Percentiles rank a stretch among this genome's conserved stretches.
phyloP scores from a whole-genome alignment of 2,329 filamentous ascomycete species.

The Botrytis fabae region DNA sequence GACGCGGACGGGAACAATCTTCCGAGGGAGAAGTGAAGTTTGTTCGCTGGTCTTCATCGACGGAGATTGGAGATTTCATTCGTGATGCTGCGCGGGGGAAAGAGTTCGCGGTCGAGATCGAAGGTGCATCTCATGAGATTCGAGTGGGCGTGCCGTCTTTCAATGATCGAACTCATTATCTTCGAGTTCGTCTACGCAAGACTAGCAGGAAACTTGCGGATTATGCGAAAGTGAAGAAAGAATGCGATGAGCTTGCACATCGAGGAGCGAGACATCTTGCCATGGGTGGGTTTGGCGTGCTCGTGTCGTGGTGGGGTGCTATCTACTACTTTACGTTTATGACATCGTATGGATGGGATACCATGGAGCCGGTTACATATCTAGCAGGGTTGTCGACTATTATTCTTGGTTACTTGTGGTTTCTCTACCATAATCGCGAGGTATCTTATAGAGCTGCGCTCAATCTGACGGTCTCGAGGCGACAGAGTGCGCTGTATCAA shows the following conservation, averaged over 20 bases:
- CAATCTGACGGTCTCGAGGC: slow-evolving; percentile 78
- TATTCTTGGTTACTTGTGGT: slow-evolving; percentile 91
- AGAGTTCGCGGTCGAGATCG: slow-evolving; percentile 82
- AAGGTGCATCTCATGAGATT: slow-evolving; percentile 68
- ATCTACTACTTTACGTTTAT: slow-evolving; percentile 73
- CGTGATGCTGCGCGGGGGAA: slow-evolving; percentile 81
- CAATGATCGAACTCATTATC: slow-evolving; percentile 85
- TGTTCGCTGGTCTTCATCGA: slow-evolving; percentile 84
- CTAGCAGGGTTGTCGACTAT: slow-evolving; percentile 82
- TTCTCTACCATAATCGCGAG: slow-evolving; percentile 88
- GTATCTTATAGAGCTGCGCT: slow-evolving; percentile 84
- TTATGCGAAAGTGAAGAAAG: slow-evolving; percentile 72
- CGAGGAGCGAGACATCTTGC: slow-evolving; percentile 76
- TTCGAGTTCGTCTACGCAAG: slow-evolving; percentile 73
- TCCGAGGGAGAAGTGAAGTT: slow-evolving; percentile 52
- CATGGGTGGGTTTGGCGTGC: slow-evolving; percentile 71
- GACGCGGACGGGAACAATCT: slow-evolving; percentile 55
- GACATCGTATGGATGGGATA: slow-evolving; percentile 83
- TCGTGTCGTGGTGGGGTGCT: slow-evolving; percentile 67
- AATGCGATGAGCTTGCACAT: slow-evolving; percentile 79
- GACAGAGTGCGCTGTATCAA: slow-evolving; percentile 76
- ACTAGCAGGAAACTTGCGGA: slow-evolving; percentile 67
- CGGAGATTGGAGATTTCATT: slow-evolving; percentile 93
- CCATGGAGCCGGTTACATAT: slow-evolving; percentile 89
- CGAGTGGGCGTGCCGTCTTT: slow-evolving; percentile 83